Conservation (phyloP, 2,329 filamentous ascomycete species). For the Trichoderma pleuroti region DNA sequence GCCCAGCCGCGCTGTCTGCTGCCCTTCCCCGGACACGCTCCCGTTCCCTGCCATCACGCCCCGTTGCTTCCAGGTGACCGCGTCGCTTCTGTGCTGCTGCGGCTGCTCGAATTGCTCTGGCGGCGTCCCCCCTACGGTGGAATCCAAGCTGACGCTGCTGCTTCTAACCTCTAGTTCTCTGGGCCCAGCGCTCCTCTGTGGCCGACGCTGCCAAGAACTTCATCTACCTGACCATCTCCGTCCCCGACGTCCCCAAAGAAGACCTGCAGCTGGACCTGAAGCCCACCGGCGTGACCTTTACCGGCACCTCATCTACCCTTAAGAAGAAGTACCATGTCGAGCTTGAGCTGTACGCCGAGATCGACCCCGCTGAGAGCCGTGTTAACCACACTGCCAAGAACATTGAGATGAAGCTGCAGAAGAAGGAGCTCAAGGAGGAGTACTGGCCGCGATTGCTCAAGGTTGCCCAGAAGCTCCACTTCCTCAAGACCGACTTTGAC, state of each 20-base stretch:
- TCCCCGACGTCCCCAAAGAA: slow-evolving; percentile 74
- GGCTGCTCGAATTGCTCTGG: neutral
- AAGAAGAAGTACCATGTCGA: slow-evolving; percentile 84
- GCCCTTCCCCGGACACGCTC: neutral
- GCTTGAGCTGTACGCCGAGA: slow-evolving; percentile 85
- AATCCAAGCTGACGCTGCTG: neutral
- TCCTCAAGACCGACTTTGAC: slow-evolving; percentile 97
- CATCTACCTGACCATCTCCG: slow-evolving; percentile 87
- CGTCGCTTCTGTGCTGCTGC: neutral
- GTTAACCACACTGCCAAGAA: slow-evolving; percentile 85
- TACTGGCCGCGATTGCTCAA: slow-evolving; percentile 96
- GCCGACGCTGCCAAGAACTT: slow-evolving; percentile 84
- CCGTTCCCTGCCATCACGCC: neutral
- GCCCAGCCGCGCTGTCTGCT: neutral
- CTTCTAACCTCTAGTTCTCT: slow-evolving; percentile 64
- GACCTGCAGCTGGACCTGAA: slow-evolving; percentile 81
- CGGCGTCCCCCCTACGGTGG: neutral
- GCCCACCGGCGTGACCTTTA: slow-evolving; percentile 73
- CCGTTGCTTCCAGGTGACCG: neutral
- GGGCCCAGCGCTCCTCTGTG: slow-evolving; percentile 91
- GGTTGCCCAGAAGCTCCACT: slow-evolving; percentile 85
- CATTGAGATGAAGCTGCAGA: slow-evolving; percentile 85
- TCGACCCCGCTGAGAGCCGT: slow-evolving; percentile 80
- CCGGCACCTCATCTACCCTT: slow-evolving; percentile 75
- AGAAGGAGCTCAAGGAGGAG: slow-evolving; percentile 93